phyloP scores from a whole-genome alignment of 805 yeast species.

The Blastobotrys muscicola region DNA sequence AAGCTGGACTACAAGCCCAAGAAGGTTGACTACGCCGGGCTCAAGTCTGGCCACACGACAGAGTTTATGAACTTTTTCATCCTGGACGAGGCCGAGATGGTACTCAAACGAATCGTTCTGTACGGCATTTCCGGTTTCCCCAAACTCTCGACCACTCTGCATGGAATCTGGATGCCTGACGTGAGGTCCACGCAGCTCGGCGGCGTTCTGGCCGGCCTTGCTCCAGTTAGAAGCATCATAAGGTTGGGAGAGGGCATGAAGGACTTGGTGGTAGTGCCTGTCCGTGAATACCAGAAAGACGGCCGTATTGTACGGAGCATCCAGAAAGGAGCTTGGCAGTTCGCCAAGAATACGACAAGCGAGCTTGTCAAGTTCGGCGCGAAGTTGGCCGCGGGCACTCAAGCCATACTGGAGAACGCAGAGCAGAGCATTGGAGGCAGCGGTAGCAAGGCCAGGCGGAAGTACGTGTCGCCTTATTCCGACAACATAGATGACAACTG shows the following conservation, averaged over 20 bases:
- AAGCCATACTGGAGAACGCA: constrained; percentile 64
- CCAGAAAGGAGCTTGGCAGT: constrained; percentile 64
- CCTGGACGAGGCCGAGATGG: constrained; percentile 74
- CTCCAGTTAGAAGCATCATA: constrained; percentile 69
- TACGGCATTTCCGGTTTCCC: constrained; percentile 75
- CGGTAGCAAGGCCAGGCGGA: constrained; percentile 23
- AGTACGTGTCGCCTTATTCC: constrained; percentile 17
- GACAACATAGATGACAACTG: constrained; percentile 10
- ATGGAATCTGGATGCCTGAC: constrained; percentile 81
- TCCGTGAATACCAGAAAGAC: constrained; percentile 64
- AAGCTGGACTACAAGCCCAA: constrained; percentile 89
- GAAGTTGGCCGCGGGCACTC: constrained; percentile 81
- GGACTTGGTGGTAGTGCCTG: constrained; percentile 63
- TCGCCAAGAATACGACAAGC: constrained; percentile 69
- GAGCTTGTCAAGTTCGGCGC: constrained; percentile 78
- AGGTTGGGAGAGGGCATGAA: constrained; percentile 71
- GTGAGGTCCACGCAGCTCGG: constrained; percentile 71
- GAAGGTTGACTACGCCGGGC: constrained; percentile 72
- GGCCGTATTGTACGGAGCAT: constrained; percentile 59
- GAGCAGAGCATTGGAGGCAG: constrained; percentile 73
- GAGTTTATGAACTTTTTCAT: constrained; percentile 85
- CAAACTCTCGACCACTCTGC: constrained; percentile 44
- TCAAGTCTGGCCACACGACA: constrained; percentile 75
- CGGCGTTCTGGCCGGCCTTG: constrained; percentile 74
- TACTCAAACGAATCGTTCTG: constrained; percentile 48